Base-by-base conservation (phyloP, 495 filamentous ascomycete genomes). In the Usnea hakonensis region DNA sequence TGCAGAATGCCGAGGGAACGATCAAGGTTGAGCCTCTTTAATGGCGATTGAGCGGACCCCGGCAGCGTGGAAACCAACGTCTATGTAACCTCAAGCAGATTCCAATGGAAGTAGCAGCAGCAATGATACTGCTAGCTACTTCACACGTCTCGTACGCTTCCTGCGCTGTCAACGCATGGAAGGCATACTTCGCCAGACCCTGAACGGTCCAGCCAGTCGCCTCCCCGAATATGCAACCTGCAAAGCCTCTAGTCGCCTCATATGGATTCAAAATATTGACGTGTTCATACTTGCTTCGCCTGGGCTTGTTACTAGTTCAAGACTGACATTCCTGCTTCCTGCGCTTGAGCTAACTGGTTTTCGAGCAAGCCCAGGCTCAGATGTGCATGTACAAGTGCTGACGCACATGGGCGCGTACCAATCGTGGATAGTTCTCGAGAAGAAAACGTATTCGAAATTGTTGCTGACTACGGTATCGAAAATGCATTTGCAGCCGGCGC, bases 401-500 rank as follows among this genome's bases (percentile, higher is more conserved):
- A 30, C 13, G 46, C 46, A 50, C 0, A 5, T 14, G 17, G 0
- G 1, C 26, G 46, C 23, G 26, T 50, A 50, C 46, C 46, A 50
- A 7, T 30, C 2, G 14, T 50, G 17, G 14, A 50, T 10, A 1
- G 9, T 7, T 8, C 26, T 28, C 13, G 23, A 28, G 46, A 50
- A 50, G 46, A 6, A 50, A 6, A 56, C 1, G 53, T 56, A 21
- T 21, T 37, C 53, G 14, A 56, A 56, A 16, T 37, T 56, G 11
- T 56, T 56, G 36, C 32, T 35, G n/a, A 56, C 53, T n/a, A 56
- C 9, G 23, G n/a, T 5, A 5, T 32, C 32, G 8, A 19, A 16
- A 36, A 16, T 10, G 32, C 53, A 56, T 37, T 56, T 14, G 53
- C 53, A 56, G 53, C 53, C 53, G 11, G 53, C 53, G 32, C 53